Percentiles rank a stretch among this genome's conserved stretches.
These are phyloP conservation scores for Euphorbia lathyris DNA, from an alignment of 345 rosid genomes.

Conservation along the genomic window DNA sequence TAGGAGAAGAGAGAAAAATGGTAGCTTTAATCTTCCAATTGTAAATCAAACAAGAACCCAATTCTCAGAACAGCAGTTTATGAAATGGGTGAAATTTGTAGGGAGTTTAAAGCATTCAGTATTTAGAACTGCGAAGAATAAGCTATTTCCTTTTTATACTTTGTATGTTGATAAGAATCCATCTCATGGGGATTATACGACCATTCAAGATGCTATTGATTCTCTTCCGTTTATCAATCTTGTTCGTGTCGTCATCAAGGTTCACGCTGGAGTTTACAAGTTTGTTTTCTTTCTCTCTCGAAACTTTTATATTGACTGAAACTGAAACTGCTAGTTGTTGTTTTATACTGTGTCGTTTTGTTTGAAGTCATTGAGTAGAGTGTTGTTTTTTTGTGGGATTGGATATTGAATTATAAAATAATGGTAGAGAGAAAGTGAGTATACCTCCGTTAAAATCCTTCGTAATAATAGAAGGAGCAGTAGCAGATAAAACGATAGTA, in stretches of 20 bases:
- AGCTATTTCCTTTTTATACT: conserved; percentile 72
- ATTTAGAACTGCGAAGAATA: conserved; percentile 77
- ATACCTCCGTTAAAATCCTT: conserved; percentile 77
- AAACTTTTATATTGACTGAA: too few species aligned
- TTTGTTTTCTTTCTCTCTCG: conserved; percentile 32
- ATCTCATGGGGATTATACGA: conserved; percentile 68
- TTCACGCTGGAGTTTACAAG: conserved; percentile 94
- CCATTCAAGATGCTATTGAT: conserved; percentile 88
- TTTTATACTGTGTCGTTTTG: conserved; percentile 1
- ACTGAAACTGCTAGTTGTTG: conserved; percentile 13
- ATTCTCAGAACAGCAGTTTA: conserved; percentile 74
- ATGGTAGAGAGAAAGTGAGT: conserved; percentile 71
- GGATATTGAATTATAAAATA: too few species aligned
- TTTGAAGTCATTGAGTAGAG: too few species aligned
- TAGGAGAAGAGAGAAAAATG: conserved; percentile 33
- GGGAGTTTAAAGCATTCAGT: conserved; percentile 76
- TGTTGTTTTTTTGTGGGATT: too few species aligned
- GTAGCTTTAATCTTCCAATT: conserved; percentile 23
- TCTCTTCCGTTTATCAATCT: conserved; percentile 82
- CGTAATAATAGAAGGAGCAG: conserved; percentile 86
- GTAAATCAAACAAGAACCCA: conserved; percentile 49
- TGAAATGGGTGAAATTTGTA: conserved; percentile 90
- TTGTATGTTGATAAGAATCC: conserved; percentile 61
- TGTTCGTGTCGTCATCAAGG: conserved; percentile 86
- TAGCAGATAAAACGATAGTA: conserved; percentile 79